phyloP scores from a whole-genome alignment of 208 protist species.

The Trypanosoma avium region DNA sequence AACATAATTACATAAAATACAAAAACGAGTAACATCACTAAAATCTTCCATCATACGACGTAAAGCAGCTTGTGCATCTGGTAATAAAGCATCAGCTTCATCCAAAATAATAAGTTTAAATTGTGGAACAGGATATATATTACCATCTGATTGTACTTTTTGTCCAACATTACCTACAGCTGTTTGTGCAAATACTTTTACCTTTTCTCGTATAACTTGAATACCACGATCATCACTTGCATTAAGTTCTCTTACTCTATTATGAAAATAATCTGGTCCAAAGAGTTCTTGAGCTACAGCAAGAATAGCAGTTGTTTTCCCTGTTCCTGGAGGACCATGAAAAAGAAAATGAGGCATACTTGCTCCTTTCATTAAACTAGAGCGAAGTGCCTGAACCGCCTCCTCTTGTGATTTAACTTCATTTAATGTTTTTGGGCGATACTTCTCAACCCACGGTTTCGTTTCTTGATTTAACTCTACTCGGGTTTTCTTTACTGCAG shows the following conservation, averaged over 20 bases:
- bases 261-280: constrained; percentile 89
- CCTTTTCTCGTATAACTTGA: constrained; percentile 97
- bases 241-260: constrained; percentile 99
- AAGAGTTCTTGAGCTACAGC: constrained; percentile 97
- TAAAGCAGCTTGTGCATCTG: constrained; percentile 97
- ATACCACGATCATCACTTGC: constrained; percentile 99
- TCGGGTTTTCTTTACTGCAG: constrained; percentile 30
- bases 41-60: constrained; percentile 98
- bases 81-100: constrained; percentile 99
- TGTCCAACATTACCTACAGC: constrained; percentile 66
- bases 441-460: constrained; percentile 92
- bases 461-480: constrained; percentile 25
- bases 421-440: constrained; percentile 91
- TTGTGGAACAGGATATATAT: constrained; percentile 84
- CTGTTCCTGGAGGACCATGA: constrained; percentile 98
- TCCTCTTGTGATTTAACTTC: constrained; percentile 97
- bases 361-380: constrained; percentile 74
- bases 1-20: constrained; percentile 99
- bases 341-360: constrained; percentile 99
- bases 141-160: constrained; percentile 80
- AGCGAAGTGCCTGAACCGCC: constrained; percentile 90
- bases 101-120: constrained; percentile 99
- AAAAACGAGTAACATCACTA: constrained; percentile 98
- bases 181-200: constrained; percentile 98
- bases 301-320: constrained; percentile 99